Evolutionary conservation across 2,329 filamentous ascomycete species (phyloP).

Genomic region (Diaporthe aspalathi): DNA sequence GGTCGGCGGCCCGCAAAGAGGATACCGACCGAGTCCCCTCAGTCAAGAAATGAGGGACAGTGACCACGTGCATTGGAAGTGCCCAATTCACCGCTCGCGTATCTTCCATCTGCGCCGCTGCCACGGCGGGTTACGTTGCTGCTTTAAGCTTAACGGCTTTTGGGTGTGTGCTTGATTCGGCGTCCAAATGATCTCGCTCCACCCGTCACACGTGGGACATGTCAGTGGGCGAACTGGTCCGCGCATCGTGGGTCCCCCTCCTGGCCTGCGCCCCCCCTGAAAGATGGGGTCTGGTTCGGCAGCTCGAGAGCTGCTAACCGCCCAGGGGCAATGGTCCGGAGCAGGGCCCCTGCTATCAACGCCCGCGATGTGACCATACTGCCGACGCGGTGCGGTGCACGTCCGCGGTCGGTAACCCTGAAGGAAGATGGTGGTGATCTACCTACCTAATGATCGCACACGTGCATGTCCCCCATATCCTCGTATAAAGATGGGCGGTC

Average conservation of each 20-base stretch:
- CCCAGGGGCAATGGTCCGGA: constrained; percentile 21
- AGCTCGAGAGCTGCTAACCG: constrained; percentile 16
- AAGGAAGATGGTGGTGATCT: constrained; percentile 20
- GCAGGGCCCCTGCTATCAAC: constrained; percentile 3
- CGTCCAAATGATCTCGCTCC: constrained; percentile 22
- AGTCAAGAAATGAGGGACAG: background rate
- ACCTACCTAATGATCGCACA: constrained; percentile 15
- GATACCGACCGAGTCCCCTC: background rate
- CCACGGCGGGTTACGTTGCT: constrained; percentile 12
- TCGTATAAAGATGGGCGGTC: constrained; percentile 11
- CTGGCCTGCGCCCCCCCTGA: background rate
- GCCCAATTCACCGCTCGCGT: constrained; percentile 10
- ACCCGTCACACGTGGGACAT: constrained; percentile 28
- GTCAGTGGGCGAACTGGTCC: constrained; percentile 18
- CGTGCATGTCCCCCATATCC: constrained; percentile 14
- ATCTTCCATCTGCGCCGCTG: background rate
- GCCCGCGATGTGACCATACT: constrained; percentile 12
- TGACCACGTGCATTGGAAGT: constrained; percentile 16
- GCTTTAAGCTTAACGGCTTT: constrained; percentile 22
- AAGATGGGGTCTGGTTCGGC: background rate
- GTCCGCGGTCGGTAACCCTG: constrained; percentile 5
- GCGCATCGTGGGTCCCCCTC: background rate
- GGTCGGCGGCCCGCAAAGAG: constrained; percentile 9
- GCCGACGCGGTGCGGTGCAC: background rate
- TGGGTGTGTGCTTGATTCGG: constrained; percentile 14